Evolutionary conservation across 2,329 filamentous ascomycete genomes (phyloP).

Genomic region (Sporothrix humicola): DNA sequence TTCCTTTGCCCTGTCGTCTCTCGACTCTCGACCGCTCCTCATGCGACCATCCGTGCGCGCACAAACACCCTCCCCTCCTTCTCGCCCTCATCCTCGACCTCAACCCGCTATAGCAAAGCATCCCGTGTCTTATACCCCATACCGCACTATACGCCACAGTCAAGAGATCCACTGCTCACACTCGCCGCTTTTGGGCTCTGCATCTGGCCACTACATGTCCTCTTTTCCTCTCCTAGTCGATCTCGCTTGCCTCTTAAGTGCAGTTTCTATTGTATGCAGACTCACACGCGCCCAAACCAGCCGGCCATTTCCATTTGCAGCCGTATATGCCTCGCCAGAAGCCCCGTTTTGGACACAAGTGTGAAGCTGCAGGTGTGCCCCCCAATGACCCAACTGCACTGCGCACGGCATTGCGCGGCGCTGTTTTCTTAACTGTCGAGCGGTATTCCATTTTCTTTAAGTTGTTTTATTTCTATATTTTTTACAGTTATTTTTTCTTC

Average conservation of each 20-base stretch:
- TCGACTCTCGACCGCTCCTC: background rate
- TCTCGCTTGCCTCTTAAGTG: background rate
- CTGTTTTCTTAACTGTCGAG: background rate
- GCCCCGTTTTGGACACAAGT: background rate
- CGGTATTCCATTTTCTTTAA: background rate
- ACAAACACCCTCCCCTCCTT: slow-evolving; percentile 8
- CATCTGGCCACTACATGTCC: background rate
- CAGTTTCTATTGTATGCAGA: slow-evolving; percentile 15
- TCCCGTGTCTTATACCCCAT: slow-evolving; percentile 31
- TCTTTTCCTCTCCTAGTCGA: background rate
- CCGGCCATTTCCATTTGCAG: slow-evolving; percentile 1
- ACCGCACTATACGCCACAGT: slow-evolving; percentile 29
- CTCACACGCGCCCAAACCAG: background rate
- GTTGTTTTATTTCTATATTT: background rate
- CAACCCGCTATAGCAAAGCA: slow-evolving; percentile 23
- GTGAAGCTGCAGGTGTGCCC: background rate
- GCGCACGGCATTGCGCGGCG: slow-evolving; percentile 25
- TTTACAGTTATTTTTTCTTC: background rate
- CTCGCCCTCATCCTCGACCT: background rate
- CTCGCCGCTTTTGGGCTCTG: background rate
- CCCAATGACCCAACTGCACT: background rate
- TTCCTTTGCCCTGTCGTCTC: too few relatives aligned
- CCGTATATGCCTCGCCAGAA: background rate
- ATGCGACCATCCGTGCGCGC: slow-evolving; percentile 25
- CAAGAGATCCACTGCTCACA: background rate